Evolutionary conservation across 164 flowering plant species (phyloP).

Genomic region (Tetrastigma voinierianum): DNA sequence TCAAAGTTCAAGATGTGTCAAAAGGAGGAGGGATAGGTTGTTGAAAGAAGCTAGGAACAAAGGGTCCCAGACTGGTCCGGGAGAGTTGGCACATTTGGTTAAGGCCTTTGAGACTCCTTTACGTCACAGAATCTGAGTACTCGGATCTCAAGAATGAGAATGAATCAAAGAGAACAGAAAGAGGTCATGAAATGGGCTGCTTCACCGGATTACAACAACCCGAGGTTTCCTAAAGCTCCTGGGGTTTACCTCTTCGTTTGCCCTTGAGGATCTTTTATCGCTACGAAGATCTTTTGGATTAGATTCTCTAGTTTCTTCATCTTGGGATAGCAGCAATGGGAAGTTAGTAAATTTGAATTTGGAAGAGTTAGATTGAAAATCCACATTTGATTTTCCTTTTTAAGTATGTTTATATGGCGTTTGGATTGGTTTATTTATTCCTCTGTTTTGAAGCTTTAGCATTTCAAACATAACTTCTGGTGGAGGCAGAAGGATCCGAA

Average conservation of each 20-base stretch:
- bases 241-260: conserved; percentile 45
- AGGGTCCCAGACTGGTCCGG: conserved; percentile 61
- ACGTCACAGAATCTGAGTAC: conserved; percentile 31
- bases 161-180: conserved; percentile 11
- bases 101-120: conserved; percentile 61
- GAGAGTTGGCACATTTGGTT: conserved; percentile 76
- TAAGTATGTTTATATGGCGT: conserved; percentile 1
- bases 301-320: conserved; percentile 50
- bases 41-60: conserved; percentile 65
- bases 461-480: conserved; percentile 52
- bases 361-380: too few relatives aligned
- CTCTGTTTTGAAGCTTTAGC: conserved; percentile 25
- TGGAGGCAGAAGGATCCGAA: too few relatives aligned
- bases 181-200: conserved; percentile 58
- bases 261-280: conserved; percentile 57
- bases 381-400: too few relatives aligned
- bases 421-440: conserved; percentile 10
- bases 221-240: conserved; percentile 28
- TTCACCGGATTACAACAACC: conserved; percentile 71
- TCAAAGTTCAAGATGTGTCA: conserved; percentile 35
- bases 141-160: conserved; percentile 29
- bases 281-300: conserved; percentile 62
- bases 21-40: conserved; percentile 63
- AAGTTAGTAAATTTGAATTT: conserved; percentile 61
- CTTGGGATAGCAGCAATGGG: conserved; percentile 66